Conservation (phyloP, 1,284 basidiomycete species). For the Mycocalia duriaeana region DNA sequence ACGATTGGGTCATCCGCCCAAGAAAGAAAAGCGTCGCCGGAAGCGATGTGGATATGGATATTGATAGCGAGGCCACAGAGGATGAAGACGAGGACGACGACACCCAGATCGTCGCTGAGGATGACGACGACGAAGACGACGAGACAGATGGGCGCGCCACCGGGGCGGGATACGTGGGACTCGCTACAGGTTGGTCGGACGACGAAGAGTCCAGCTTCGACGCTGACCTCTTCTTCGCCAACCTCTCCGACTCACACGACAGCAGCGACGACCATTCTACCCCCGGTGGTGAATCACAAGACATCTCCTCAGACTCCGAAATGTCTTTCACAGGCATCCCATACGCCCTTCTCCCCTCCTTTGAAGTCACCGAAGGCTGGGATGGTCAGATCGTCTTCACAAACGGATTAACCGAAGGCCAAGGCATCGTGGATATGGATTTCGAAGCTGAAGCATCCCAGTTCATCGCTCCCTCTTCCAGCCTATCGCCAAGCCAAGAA, state of each 20-base stretch:
- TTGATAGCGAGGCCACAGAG: conserved; percentile 37
- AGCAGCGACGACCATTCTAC: conserved; percentile 25
- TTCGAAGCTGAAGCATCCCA: conserved; percentile 51
- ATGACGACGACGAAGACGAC: conserved; percentile 54
- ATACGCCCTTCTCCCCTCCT: conserved; percentile 25
- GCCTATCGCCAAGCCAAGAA: conserved; percentile 26
- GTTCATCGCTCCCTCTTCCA: conserved; percentile 35
- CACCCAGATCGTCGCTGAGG: conserved; percentile 49
- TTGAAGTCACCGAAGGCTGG: conserved; percentile 66
- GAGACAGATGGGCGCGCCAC: conserved; percentile 50
- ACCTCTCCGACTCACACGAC: conserved; percentile 51
- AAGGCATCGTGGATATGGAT: conserved; percentile 49
- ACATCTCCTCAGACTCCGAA: conserved; percentile 41
- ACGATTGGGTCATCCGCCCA: conserved; percentile 54
- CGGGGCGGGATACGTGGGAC: conserved; percentile 48
- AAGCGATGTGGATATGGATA: conserved; percentile 45
- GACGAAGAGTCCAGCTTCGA: conserved; percentile 74
- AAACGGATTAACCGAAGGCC: conserved; percentile 49
- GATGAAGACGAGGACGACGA: conserved; percentile 47
- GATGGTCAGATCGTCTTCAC: conserved; percentile 69
- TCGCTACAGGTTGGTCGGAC: conserved; percentile 67
- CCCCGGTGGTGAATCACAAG: conserved; percentile 27
- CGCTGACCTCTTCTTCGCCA: conserved; percentile 72
- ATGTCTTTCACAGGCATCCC: conserved; percentile 24
- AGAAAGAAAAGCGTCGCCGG: conserved; percentile 52